These are phyloP conservation scores for Mortierella sp. DNA, from an alignment of 371 early-diverging fungal genomes.

Conservation along the genomic window DNA sequence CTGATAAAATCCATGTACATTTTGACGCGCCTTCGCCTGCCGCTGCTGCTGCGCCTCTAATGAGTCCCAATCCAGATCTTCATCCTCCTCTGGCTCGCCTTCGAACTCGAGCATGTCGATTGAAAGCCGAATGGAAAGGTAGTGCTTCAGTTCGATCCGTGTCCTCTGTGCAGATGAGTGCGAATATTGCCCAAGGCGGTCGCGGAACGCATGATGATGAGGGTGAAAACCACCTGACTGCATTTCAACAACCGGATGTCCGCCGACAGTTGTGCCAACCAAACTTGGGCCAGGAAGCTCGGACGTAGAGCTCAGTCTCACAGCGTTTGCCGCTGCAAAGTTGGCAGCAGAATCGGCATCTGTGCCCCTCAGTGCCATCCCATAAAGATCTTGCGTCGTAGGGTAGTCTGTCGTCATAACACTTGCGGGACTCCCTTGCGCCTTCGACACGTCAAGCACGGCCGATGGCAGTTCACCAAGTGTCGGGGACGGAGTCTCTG, in stretches of 20 bases:
- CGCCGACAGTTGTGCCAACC: too few relatives aligned
- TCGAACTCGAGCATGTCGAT: conserved; percentile 46
- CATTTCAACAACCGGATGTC: not conserved
- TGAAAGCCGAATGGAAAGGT: conserved; percentile 38
- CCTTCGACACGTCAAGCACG: not conserved
- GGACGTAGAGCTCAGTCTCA: too few relatives aligned
- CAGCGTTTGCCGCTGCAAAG: too few relatives aligned
- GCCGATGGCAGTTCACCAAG: not conserved
- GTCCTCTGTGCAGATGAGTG: conserved; percentile 3
- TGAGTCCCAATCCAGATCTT: conserved; percentile 32
- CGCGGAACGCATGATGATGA: not conserved
- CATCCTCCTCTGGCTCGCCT: conserved; percentile 32
- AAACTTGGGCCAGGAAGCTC: too few relatives aligned
- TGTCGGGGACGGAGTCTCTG: conserved; percentile 14
- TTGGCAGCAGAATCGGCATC: too few relatives aligned
- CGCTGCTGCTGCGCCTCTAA: conserved; percentile 36
- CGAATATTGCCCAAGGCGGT: not conserved
- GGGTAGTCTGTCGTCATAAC: too few relatives aligned
- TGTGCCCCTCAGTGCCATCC: too few relatives aligned
- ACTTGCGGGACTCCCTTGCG: not conserved
- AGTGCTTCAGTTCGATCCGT: conserved; percentile 50
- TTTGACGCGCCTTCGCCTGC: conserved; percentile 28
- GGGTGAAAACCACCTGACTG: not conserved
- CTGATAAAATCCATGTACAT: conserved; percentile 19
- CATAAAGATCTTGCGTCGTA: too few relatives aligned